Evolutionary conservation across 805 yeast species (phyloP).

Genomic region (Yarrowia divulgata): DNA sequence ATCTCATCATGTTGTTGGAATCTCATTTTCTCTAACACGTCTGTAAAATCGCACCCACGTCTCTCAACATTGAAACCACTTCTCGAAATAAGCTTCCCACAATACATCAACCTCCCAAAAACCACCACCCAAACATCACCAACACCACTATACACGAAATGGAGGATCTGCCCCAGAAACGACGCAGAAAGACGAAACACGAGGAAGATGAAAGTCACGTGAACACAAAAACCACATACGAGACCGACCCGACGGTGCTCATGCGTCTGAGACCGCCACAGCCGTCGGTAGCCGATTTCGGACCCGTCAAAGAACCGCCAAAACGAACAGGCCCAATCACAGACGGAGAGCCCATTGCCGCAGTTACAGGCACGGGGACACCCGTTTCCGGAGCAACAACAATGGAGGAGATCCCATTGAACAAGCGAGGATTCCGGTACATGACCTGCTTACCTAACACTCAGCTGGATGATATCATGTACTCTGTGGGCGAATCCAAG

Average conservation of each 20-base stretch:
- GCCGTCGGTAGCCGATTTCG: slow-evolving; percentile 29
- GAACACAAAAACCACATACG: not conserved
- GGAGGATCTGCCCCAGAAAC: slow-evolving; percentile 32
- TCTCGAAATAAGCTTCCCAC: not conserved
- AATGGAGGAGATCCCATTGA: slow-evolving; percentile 81
- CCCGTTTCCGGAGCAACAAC: slow-evolving; percentile 20
- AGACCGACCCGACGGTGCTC: slow-evolving; percentile 28
- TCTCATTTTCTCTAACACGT: not conserved
- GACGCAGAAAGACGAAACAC: slow-evolving; percentile 24
- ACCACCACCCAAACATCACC: slow-evolving; percentile 10
- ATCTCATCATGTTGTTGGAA: too few relatives aligned
- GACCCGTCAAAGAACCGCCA: slow-evolving; percentile 30
- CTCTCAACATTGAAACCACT: not conserved
- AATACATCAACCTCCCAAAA: slow-evolving; percentile 13
- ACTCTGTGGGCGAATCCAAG: slow-evolving; percentile 74
- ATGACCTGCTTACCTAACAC: slow-evolving; percentile 74
- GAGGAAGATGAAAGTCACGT: slow-evolving; percentile 1
- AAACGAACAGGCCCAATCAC: slow-evolving; percentile 17
- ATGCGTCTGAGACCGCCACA: slow-evolving; percentile 31
- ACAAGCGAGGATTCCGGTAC: slow-evolving; percentile 82
- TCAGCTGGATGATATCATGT: slow-evolving; percentile 61
- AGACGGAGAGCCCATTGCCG: slow-evolving; percentile 14
- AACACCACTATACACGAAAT: not conserved
- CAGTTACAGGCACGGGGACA: slow-evolving; percentile 19
- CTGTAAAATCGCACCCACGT: too few relatives aligned